Percentiles rank a stretch among this genome's conserved stretches.
Evolutionary conservation across 1,284 basidiomycete species (phyloP).

Genomic region (Trametes pubescens): DNA sequence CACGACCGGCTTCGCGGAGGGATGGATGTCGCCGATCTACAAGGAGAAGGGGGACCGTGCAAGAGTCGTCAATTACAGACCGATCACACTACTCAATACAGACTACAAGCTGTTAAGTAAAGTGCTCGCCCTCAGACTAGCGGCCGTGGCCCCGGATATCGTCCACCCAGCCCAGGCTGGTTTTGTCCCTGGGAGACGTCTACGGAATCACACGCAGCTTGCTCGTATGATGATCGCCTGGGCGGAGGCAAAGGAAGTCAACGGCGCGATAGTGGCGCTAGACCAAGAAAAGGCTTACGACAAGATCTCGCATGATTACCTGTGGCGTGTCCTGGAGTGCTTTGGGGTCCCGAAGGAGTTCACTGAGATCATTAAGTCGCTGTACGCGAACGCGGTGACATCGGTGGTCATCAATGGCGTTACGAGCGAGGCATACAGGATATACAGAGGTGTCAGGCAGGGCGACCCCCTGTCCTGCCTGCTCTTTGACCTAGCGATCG

Average conservation of each 20-base stretch:
- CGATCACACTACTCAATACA: constrained; percentile 45
- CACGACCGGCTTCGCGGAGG: constrained; percentile 35
- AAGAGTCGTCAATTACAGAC: constrained; percentile 43
- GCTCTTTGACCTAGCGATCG: constrained; percentile 49
- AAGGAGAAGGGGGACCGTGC: constrained; percentile 43
- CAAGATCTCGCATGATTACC: constrained; percentile 41
- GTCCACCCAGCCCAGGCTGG: constrained; percentile 43
- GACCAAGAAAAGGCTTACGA: constrained; percentile 48
- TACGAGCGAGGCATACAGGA: constrained; percentile 29
- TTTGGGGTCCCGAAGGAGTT: constrained; percentile 35
- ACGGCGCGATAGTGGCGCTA: constrained; percentile 39
- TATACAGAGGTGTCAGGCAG: constrained; percentile 42
- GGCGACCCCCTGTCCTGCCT: constrained; percentile 49
- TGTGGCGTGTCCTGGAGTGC: constrained; percentile 35
- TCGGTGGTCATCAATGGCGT: constrained; percentile 41
- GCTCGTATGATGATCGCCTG: constrained; percentile 35
- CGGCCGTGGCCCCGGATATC: constrained; percentile 20
- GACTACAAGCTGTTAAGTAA: constrained; percentile 44
- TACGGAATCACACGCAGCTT: constrained; percentile 38
- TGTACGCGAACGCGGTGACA: constrained; percentile 39
- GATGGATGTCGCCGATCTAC: constrained; percentile 47
- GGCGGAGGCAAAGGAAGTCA: constrained; percentile 35
- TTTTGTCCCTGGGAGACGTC: constrained; percentile 39
- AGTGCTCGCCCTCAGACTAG: constrained; percentile 32
- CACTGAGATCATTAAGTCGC: constrained; percentile 25